These are phyloP conservation scores for Gaeumannomyces sp. DNA, from an alignment of 2,329 filamentous ascomycete genomes.

Conservation along the genomic window DNA sequence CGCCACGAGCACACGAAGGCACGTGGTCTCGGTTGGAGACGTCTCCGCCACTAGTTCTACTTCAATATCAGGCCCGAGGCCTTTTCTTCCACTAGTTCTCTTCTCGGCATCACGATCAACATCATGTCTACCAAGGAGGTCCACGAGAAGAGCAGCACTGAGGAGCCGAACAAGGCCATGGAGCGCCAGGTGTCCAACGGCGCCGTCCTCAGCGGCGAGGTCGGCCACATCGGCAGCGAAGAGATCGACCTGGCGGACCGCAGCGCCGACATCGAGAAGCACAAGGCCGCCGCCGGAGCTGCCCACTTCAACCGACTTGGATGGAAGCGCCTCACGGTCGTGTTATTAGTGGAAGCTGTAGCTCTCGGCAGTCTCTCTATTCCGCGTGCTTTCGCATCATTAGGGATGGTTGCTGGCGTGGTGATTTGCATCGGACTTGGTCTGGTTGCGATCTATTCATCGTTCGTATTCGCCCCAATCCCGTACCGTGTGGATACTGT, in stretches of 20 bases:
- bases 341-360: slow-evolving; percentile 52
- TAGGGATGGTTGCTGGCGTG: slow-evolving; percentile 44
- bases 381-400: slow-evolving; percentile 43
- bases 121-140: background rate
- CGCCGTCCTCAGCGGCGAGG: slow-evolving; percentile 52
- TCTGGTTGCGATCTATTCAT: slow-evolving; percentile 34
- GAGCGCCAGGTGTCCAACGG: slow-evolving; percentile 32
- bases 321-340: slow-evolving; percentile 50
- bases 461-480: too few species aligned
- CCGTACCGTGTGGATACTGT: too few species aligned
- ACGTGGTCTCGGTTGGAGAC: background rate
- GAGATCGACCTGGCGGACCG: slow-evolving; percentile 23
- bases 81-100: background rate
- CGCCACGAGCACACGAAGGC: background rate
- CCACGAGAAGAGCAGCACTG: background rate
- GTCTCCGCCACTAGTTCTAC: background rate
- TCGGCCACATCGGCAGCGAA: slow-evolving; percentile 57
- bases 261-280: slow-evolving; percentile 11
- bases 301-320: slow-evolving; percentile 47
- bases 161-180: background rate
- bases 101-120: background rate
- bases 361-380: slow-evolving; percentile 47
- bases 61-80: background rate
- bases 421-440: slow-evolving; percentile 29
- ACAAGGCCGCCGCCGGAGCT: slow-evolving; percentile 26